Evolutionary conservation across 495 filamentous ascomycete species (phyloP), one percentile per base, ranked within the genome.

Genomic region (Chaetomium fimeti): DNA sequence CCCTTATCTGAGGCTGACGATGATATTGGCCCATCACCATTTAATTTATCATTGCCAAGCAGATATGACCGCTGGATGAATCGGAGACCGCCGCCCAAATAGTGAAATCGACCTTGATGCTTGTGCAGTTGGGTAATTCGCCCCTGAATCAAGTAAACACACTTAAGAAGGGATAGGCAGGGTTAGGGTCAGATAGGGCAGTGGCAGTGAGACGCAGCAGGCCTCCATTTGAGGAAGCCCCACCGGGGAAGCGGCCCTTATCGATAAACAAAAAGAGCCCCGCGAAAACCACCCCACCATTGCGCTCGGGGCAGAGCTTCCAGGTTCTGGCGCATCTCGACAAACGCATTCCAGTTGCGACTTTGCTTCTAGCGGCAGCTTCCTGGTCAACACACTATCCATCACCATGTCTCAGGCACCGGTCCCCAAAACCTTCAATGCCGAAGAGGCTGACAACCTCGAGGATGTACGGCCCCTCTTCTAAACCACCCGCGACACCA

Each of bases 381-480:
- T 36, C 32, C 29, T 3, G 42, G 24, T 32, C 51, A 29, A 11
- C 52, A 42, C 40, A 22, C 49, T 12, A 43, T 32, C 6, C 32
- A 40, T 32, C 65, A 49, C 16, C 36, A 63, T 63, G 65, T 60
- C 60, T 47, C 12, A 18, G 20, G 62, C 52, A 0, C 60, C 24
- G 13, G 71, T 73, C 16, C 80, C 79, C 59, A 67, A 68, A 36
- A 65, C 73, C 66, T 83, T 83, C 57, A 73, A 82, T 59, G 75
- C 80, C 24, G 74, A 77, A 15, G 71, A 81, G 62, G 80, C 80
- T 40, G 76, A 78, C 66, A 83, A 83, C 59, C 67, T 79, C 32
- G 79, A 82, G 68, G 80, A 83, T 72, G 80, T 82, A 65, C 53
- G 75, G 32, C n/a, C 11, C 57, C 53, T 36, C 32, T 11, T 11